Evolutionary conservation across 805 yeast genomes (phyloP).

Genomic region (Lipomyces spencermartinsiae): DNA sequence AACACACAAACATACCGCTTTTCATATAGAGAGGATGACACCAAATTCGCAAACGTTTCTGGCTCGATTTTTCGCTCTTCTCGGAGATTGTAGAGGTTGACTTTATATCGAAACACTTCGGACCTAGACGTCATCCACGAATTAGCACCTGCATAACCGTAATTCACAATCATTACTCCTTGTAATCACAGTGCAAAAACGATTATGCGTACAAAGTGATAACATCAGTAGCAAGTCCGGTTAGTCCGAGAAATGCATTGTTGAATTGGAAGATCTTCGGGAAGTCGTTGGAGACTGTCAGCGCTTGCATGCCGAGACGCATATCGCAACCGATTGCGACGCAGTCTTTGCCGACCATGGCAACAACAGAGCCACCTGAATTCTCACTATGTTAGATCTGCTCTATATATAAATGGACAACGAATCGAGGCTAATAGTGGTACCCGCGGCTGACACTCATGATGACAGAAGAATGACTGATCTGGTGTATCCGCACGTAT

Average conservation of each 20-base stretch:
- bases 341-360: constrained; percentile 98
- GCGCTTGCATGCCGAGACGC: constrained; percentile 90
- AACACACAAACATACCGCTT: constrained; percentile 60
- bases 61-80: constrained; percentile 96
- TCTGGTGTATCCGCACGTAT: neutral
- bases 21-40: constrained; percentile 87
- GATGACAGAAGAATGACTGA: neutral
- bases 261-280: constrained; percentile 83
- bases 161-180: neutral
- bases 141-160: neutral
- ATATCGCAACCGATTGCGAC: constrained; percentile 97
- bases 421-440: neutral
- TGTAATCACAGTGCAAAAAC: neutral
- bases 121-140: constrained; percentile 43
- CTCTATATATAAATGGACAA: too few relatives aligned
- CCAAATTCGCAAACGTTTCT: constrained; percentile 87
- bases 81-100: constrained; percentile 84
- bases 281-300: constrained; percentile 90
- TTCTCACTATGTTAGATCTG: neutral
- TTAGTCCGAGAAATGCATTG: constrained; percentile 85
- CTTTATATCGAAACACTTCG: constrained; percentile 81
- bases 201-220: constrained; percentile 61
- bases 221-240: constrained; percentile 96
- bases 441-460: neutral
- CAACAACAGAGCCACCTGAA: constrained; percentile 91